Evolutionary conservation across 2,329 filamentous ascomycete species (phyloP).

Genomic region (Colletotrichum destructivum): DNA sequence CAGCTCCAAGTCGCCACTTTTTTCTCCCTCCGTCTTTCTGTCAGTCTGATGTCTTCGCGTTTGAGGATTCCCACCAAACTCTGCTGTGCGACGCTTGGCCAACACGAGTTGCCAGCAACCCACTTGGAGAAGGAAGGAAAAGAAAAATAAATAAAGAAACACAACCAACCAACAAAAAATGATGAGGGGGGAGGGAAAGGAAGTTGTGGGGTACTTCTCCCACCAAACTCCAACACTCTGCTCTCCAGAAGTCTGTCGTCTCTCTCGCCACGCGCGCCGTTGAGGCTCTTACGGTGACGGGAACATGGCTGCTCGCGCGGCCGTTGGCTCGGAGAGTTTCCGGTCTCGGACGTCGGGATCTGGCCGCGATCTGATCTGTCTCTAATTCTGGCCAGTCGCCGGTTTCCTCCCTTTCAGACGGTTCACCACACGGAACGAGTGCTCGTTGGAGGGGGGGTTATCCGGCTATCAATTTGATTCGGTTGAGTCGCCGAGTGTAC

Average conservation of each 20-base stretch:
- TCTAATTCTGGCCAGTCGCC: not conserved
- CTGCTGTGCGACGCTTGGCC: not conserved
- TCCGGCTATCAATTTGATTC: constrained; percentile 15
- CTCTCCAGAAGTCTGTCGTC: not conserved
- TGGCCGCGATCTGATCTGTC: not conserved
- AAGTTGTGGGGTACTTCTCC: not conserved
- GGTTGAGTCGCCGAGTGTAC: constrained; percentile 5
- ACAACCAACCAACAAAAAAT: not conserved
- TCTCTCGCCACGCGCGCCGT: not conserved
- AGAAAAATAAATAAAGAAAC: not conserved
- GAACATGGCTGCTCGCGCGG: constrained; percentile 33
- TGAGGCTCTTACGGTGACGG: constrained; percentile 25
- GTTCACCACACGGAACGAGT: no score
- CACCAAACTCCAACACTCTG: not conserved
- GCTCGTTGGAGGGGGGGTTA: not conserved
- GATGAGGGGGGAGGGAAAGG: not conserved
- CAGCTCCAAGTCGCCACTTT: constrained; percentile 22
- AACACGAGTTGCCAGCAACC: not conserved
- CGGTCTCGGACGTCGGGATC: constrained; percentile 14
- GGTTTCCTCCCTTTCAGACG: no score
- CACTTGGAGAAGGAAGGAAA: not conserved
- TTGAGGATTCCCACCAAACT: not conserved
- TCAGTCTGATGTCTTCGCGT: constrained; percentile 31
- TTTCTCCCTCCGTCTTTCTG: not conserved
- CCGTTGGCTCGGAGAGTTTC: constrained; percentile 34